These are phyloP conservation scores for Kodamaea sp. DNA, from an alignment of 1,139 yeast genomes.

Conservation along the genomic window DNA sequence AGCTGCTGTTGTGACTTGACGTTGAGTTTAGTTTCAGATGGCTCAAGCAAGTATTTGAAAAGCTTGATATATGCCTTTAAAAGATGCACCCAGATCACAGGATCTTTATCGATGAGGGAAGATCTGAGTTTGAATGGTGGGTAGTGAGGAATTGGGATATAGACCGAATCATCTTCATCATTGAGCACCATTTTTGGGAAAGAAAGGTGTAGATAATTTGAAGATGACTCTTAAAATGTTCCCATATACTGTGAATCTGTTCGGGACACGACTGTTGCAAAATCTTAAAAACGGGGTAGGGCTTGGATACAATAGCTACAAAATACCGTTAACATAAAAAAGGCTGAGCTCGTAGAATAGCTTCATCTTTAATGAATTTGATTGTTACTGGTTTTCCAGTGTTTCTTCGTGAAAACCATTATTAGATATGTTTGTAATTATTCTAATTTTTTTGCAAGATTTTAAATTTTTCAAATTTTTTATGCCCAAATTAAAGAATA, in stretches of 20 bases:
- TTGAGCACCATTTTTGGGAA: neutral
- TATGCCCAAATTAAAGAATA: too few species aligned
- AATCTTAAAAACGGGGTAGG: too few species aligned
- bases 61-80: conserved; percentile 61
- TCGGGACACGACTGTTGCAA: neutral
- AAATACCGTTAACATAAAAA: too few species aligned
- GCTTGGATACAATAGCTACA: too few species aligned
- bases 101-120: conserved; percentile 74
- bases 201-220: neutral
- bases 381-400: too few species aligned
- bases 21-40: conserved; percentile 32
- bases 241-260: neutral
- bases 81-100: conserved; percentile 77
- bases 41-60: conserved; percentile 46
- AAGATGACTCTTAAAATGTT: too few species aligned
- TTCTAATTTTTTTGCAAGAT: too few species aligned
- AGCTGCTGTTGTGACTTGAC: conserved; percentile 61
- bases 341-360: too few species aligned
- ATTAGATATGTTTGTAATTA: too few species aligned
- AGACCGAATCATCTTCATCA: conserved; percentile 5
- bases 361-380: too few species aligned
- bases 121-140: conserved; percentile 76
- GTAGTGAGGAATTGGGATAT: conserved; percentile 63
- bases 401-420: too few species aligned
- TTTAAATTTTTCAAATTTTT: too few species aligned